Base-by-base conservation (phyloP, 768 basidiomycete genomes). In the Fistulinella prunicolor region DNA sequence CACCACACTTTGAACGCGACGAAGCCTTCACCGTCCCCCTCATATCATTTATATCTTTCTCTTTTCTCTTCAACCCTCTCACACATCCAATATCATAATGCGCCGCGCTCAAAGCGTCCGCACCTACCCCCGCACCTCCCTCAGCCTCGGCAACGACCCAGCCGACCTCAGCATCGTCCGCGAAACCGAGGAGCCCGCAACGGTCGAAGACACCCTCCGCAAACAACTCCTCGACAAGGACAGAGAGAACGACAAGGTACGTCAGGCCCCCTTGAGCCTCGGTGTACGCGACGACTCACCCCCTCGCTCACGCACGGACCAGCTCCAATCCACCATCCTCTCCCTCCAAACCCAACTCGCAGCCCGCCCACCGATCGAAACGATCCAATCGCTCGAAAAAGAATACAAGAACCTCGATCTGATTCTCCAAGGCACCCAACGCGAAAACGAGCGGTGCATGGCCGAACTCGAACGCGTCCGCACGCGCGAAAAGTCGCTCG, bases 361-460 rank as follows among this genome's bases (percentile, higher is more conserved):
- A 0, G 72, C 81, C 44, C 75, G 89, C 12, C 89, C 89, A 12
- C 81, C 88, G 5, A 50, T 83, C 30, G 86, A 89, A 52, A 70
- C 70, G 0, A 71, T 91, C 22, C 82, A 87, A 49, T 75, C 73
- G 29, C 66, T 90, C 26, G 74, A 85, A 64, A 83, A 80, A 58
- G 89, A 91, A 55, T 82, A 83, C 57, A 81, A 81, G 56, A 85
- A 86, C 48, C 70, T 90, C 1, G 89, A 90, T 32, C 71, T 92
- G 16, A 71, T 92, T 3, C 67, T 90, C 0, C 80, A 86, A 50
- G 89, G 89, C 0, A 91, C 89, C 0, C 88, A 90, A 54, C 72
- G 88, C 42, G 90, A 93, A 70, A 93, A 93, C 58, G 89, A 91
- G 56, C 75, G 85, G 41, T 86, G 83, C 53, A 91, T 92, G 89